Evolutionary conservation across 2,329 filamentous ascomycete species (phyloP).

Genomic region (Aspergillus brasiliensis): DNA sequence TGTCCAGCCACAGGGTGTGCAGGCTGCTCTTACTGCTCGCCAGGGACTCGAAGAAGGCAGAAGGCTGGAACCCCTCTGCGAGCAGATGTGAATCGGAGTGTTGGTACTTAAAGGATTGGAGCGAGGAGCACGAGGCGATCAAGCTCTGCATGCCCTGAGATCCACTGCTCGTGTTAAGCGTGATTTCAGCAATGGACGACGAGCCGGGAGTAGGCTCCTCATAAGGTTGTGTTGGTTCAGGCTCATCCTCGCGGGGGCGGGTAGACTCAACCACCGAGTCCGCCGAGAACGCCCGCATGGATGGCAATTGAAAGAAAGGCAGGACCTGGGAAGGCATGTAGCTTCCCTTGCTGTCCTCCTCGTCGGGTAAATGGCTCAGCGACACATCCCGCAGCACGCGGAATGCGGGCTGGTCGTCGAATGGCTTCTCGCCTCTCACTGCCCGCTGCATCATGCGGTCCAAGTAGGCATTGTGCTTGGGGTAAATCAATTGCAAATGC

Average conservation of each 20-base stretch:
- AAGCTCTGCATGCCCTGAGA: conserved; percentile 27
- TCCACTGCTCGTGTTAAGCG: conserved; percentile 29
- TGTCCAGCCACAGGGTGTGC: conserved; percentile 33
- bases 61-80: conserved; percentile 29
- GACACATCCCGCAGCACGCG: conserved; percentile 23
- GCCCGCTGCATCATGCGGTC: conserved; percentile 27
- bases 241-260: background rate
- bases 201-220: background rate
- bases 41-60: conserved; percentile 29
- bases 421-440: conserved; percentile 20
- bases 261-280: conserved; percentile 29
- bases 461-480: conserved; percentile 22
- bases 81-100: conserved; percentile 32
- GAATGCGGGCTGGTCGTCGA: conserved; percentile 20
- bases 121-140: conserved; percentile 23
- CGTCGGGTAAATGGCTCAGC: conserved; percentile 15
- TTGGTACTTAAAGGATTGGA: conserved; percentile 35
- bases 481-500: conserved; percentile 24
- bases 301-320: conserved; percentile 30
- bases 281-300: conserved; percentile 25
- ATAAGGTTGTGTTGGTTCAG: background rate
- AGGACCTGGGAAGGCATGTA: conserved; percentile 21
- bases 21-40: conserved; percentile 26
- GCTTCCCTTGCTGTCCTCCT: conserved; percentile 13
- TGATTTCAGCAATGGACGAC: conserved; percentile 29